phyloP scores from a whole-genome alignment of 140 eudicot genomes.

The Artemisia princeps region DNA sequence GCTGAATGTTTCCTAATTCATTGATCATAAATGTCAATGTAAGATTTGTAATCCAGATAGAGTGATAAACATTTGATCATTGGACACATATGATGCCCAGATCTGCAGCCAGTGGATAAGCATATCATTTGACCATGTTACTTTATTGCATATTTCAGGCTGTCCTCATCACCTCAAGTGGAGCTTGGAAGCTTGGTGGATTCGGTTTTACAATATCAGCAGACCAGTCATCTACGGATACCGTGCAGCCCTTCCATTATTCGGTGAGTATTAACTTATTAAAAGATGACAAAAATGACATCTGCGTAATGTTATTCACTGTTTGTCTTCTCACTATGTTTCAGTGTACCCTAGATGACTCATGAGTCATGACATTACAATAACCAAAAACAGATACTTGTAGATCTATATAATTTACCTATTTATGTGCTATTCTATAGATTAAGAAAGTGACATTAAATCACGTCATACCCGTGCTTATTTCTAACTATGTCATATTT shows the following conservation, averaged over 20 bases:
- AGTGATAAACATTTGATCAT: background rate
- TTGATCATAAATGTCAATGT: too few species aligned
- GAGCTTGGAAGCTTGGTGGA: constrained; percentile 98
- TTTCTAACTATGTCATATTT: too few species aligned
- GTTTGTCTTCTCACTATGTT: too few species aligned
- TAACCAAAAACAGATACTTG: too few species aligned
- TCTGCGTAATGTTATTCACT: background rate
- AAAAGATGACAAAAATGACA: background rate
- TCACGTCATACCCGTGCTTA: too few species aligned
- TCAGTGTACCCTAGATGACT: too few species aligned
- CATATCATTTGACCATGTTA: constrained; percentile 17
- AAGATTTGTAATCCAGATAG: too few species aligned
- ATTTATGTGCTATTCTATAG: too few species aligned
- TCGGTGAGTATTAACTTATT: constrained; percentile 54
- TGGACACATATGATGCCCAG: constrained; percentile 11
- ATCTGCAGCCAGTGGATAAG: constrained; percentile 5
- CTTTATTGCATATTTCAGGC: constrained; percentile 50
- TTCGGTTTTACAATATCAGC: constrained; percentile 75
- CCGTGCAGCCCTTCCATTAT: constrained; percentile 74
- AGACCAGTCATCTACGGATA: constrained; percentile 61
- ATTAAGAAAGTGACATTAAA: too few species aligned
- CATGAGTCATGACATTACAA: too few species aligned
- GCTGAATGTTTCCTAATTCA: constrained; percentile 2
- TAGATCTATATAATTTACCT: too few species aligned
- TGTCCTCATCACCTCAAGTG: constrained; percentile 78